A percentile compares a stretch with the other conserved stretches of the same genome.
Evolutionary conservation across 225 moss, liverwort and hornwort genomes (phyloP).

Genomic region (Sphagnum contortum): DNA sequence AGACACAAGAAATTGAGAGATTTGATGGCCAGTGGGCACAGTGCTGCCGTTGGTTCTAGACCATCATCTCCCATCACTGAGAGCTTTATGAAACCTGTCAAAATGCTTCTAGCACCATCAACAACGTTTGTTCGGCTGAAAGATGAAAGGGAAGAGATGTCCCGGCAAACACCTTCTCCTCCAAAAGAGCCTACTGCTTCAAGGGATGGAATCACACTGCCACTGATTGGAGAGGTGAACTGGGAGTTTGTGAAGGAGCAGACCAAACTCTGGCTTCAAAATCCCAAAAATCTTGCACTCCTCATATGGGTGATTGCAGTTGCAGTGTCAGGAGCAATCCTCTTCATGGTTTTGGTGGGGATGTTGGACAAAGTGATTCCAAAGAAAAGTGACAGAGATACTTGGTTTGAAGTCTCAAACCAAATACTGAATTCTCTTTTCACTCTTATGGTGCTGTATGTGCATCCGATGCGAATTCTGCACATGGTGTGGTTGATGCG

Average conservation of each 20-base stretch:
- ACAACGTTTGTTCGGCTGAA: conserved; percentile 43
- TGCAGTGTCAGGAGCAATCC: conserved; percentile 73
- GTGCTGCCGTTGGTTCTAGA: conserved; percentile 15
- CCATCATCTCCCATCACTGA: conserved; percentile 17
- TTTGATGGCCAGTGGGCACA: conserved; percentile 7
- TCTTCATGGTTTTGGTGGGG: conserved; percentile 97
- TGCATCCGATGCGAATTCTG: conserved; percentile 66
- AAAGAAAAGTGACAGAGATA: conserved; percentile 32
- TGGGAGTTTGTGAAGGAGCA: conserved; percentile 13
- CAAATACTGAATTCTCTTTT: conserved; percentile 85
- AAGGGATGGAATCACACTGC: conserved; percentile 44
- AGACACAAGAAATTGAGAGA: conserved; percentile 4
- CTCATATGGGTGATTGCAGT: conserved; percentile 71
- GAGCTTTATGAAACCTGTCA: conserved; percentile 10
- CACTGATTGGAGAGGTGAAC: conserved; percentile 64
- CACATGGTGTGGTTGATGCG: conserved; percentile 67
- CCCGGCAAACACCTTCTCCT: conserved; percentile 59
- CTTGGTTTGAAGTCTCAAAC: conserved; percentile 92
- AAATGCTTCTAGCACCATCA: conserved; percentile 50
- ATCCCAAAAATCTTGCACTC: conserved; percentile 81
- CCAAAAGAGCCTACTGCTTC: conserved; percentile 11
- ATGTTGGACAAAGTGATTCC: conserved; percentile 81
- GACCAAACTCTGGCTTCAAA: conserved; percentile 59
- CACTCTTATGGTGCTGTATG: conserved; percentile 77
- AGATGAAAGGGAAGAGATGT: conserved; percentile 57